Conservation (phyloP, 2,329 filamentous ascomycete genomes). For the Trichoderma gracile region DNA sequence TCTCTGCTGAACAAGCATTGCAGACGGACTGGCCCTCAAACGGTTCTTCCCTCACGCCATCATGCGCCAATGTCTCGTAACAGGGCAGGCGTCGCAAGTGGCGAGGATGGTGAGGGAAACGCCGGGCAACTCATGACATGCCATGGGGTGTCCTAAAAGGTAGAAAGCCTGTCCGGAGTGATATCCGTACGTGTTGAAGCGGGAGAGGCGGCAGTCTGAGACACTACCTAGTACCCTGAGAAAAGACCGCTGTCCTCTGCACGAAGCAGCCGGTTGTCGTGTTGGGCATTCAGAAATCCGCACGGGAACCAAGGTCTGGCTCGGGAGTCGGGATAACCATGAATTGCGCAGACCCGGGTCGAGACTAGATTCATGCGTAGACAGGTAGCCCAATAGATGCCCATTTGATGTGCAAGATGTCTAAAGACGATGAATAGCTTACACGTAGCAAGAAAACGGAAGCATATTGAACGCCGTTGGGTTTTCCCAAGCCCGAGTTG, state of each 20-base stretch:
- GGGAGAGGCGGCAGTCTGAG: not conserved
- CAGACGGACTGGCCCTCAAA: not conserved
- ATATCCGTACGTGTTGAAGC: not conserved
- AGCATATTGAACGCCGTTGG: not conserved
- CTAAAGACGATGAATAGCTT: not conserved
- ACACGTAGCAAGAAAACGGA: not conserved
- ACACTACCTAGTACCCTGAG: not conserved
- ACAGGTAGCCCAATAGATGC: not conserved
- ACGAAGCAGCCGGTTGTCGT: not conserved
- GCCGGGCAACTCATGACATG: conserved; percentile 1
- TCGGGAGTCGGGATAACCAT: not conserved
- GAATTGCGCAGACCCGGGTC: not conserved
- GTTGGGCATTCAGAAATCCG: not conserved
- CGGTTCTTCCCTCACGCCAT: not conserved
- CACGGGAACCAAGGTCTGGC: not conserved
- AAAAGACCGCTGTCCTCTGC: not conserved
- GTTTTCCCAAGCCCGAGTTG: not conserved
- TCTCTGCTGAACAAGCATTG: not conserved
- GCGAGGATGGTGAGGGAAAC: not conserved
- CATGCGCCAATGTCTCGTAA: not conserved
- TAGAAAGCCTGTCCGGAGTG: not conserved
- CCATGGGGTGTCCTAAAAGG: conserved; percentile 13
- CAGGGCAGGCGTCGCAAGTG: not conserved
- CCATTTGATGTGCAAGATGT: not conserved
- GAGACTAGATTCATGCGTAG: not conserved